These are phyloP conservation scores for Ophiosphaerella herpotricha DNA, from an alignment of 2,329 filamentous ascomycete genomes.

Conservation along the genomic window DNA sequence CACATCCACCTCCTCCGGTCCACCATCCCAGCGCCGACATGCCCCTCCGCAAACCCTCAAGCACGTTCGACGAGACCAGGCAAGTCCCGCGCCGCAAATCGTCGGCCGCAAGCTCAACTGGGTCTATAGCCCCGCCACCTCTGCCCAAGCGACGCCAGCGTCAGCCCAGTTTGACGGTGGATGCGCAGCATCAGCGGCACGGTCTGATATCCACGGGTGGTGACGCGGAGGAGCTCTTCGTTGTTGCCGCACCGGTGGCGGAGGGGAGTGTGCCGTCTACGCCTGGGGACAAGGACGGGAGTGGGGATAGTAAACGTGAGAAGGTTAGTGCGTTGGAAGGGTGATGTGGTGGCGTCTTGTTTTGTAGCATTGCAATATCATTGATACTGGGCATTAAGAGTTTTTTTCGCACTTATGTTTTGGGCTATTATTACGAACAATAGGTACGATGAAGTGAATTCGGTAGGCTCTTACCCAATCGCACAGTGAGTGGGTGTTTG, in stretches of 20 bases:
- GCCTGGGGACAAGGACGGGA: slow-evolving; percentile 15
- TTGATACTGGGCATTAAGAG: no score
- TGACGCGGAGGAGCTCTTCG: slow-evolving; percentile 29
- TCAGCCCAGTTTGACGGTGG: slow-evolving; percentile 27
- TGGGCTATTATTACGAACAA: no score
- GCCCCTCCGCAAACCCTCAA: background rate
- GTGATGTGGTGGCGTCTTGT: background rate
- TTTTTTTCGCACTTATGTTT: no score
- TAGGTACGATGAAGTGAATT: no score
- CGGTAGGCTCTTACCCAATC: no score
- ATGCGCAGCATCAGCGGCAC: slow-evolving; percentile 4
- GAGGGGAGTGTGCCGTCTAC: slow-evolving; percentile 30
- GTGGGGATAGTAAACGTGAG: background rate
- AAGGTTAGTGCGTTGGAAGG: background rate
- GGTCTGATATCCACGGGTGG: slow-evolving; percentile 6
- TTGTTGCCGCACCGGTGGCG: slow-evolving; percentile 35
- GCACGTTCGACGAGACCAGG: background rate
- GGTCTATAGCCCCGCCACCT: slow-evolving; percentile 44
- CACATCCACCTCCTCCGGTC: background rate
- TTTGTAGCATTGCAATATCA: no score
- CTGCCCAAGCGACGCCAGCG: slow-evolving; percentile 55
- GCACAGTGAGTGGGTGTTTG: no score
- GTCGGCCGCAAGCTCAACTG: slow-evolving; percentile 14
- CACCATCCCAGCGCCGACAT: background rate
- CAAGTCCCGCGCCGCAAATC: slow-evolving; percentile 12